phyloP scores from a whole-genome alignment of 2,329 filamentous ascomycete genomes.

The Trichoderma polysporum region DNA sequence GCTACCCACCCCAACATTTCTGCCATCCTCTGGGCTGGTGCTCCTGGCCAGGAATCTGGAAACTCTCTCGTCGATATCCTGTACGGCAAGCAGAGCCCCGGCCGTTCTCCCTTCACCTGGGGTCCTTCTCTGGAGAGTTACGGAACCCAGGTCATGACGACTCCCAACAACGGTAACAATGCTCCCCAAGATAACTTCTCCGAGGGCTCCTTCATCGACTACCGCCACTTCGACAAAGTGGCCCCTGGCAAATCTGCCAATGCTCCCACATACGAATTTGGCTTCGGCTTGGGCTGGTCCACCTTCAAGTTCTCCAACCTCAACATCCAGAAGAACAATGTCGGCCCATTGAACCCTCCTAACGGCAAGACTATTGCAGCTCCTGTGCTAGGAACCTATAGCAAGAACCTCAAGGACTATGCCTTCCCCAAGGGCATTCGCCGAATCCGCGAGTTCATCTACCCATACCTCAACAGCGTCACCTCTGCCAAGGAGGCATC shows the following conservation, averaged over 20 bases:
- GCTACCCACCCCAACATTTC: constrained; percentile 76
- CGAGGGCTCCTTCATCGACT: constrained; percentile 78
- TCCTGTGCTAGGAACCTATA: constrained; percentile 63
- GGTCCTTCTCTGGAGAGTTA: constrained; percentile 67
- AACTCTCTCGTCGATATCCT: constrained; percentile 79
- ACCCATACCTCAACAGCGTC: constrained; percentile 70
- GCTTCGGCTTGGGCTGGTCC: constrained; percentile 77
- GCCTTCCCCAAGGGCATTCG: constrained; percentile 62
- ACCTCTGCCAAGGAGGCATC: constrained; percentile 56
- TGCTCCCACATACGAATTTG: constrained; percentile 76
- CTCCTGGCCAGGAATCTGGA: constrained; percentile 81
- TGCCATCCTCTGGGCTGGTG: constrained; percentile 77
- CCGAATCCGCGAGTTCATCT: constrained; percentile 58
- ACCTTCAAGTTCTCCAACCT: constrained; percentile 74
- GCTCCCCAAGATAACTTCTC: constrained; percentile 72
- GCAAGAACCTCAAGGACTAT: constrained; percentile 63
- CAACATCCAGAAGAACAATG: constrained; percentile 51
- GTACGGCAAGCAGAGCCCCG: constrained; percentile 78
- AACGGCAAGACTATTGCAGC: constrained; percentile 62
- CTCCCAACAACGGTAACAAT: constrained; percentile 64
- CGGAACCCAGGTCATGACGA: constrained; percentile 64
- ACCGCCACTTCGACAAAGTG: constrained; percentile 64
- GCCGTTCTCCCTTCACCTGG: constrained; percentile 78
- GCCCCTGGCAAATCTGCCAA: constrained; percentile 34
- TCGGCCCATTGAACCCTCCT: constrained; percentile 56